These are phyloP conservation scores for Pezicula rhizophila DNA, from an alignment of 2,329 filamentous ascomycete species.

Conservation along the genomic window DNA sequence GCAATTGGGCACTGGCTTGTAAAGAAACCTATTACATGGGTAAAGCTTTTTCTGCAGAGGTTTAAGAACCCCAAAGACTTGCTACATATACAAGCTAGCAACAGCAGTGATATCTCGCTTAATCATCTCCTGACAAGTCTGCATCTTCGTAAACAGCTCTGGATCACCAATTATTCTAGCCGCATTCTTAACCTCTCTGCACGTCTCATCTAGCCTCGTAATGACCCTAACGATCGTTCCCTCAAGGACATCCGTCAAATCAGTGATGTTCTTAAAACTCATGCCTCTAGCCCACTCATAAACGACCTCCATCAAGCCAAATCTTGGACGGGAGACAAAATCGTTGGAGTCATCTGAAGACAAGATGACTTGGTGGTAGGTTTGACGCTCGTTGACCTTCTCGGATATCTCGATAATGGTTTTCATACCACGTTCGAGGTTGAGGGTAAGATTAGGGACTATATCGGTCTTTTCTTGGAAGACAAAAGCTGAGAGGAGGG, in stretches of 20 bases:
- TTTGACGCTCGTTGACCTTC: constrained; percentile 86
- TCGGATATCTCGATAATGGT: constrained; percentile 88
- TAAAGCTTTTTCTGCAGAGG: too few relatives aligned
- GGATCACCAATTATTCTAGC: constrained; percentile 94
- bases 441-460: constrained; percentile 73
- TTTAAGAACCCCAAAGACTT: neutral
- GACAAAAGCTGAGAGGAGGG: constrained; percentile 87
- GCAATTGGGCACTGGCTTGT: too few relatives aligned
- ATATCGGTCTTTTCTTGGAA: constrained; percentile 94
- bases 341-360: constrained; percentile 87
- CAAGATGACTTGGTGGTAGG: constrained; percentile 84
- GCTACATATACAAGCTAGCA: constrained; percentile 78
- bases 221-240: constrained; percentile 96
- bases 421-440: constrained; percentile 73
- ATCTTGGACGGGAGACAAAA: constrained; percentile 79
- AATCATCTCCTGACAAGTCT: constrained; percentile 94
- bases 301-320: constrained; percentile 93
- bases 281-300: constrained; percentile 98
- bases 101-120: constrained; percentile 92
- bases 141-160: constrained; percentile 91
- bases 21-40: too few relatives aligned
- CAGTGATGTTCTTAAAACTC: constrained; percentile 97
- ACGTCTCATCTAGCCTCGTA: constrained; percentile 89
- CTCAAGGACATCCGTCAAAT: constrained; percentile 91
- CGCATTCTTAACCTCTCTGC: constrained; percentile 94